Percentiles rank a stretch among this genome's conserved stretches.
Evolutionary conservation across 108 stramenopile genomes (phyloP).

Genomic region (Skeletonema costatum): DNA sequence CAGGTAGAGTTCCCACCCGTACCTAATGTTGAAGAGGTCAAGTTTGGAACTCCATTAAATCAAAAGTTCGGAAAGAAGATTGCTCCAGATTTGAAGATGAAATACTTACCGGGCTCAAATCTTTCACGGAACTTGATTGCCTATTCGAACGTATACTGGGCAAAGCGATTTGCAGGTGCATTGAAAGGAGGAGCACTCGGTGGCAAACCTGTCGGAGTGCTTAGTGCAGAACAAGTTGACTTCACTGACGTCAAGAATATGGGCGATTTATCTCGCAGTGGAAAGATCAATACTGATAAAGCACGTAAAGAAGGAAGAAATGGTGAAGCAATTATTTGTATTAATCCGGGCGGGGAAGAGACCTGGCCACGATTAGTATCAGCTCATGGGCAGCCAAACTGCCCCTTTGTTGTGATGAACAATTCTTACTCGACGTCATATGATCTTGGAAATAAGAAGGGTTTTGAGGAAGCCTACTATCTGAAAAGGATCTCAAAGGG

Average conservation of each 20-base stretch:
- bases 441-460: slow-evolving; percentile 80
- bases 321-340: slow-evolving; percentile 65
- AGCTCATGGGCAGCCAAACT: slow-evolving; percentile 55
- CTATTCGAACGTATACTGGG: slow-evolving; percentile 90
- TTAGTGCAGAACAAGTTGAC: slow-evolving; percentile 78
- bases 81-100: slow-evolving; percentile 73
- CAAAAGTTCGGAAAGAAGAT: slow-evolving; percentile 80
- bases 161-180: slow-evolving; percentile 73
- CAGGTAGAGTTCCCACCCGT: slow-evolving; percentile 84
- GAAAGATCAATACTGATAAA: slow-evolving; percentile 31
- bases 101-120: slow-evolving; percentile 87
- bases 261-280: slow-evolving; percentile 62
- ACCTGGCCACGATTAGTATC: slow-evolving; percentile 69
- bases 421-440: slow-evolving; percentile 86
- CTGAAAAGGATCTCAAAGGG: slow-evolving; percentile 88
- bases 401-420: slow-evolving; percentile 76
- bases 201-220: slow-evolving; percentile 68
- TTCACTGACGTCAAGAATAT: slow-evolving; percentile 55
- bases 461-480: slow-evolving; percentile 82
- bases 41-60: slow-evolving; percentile 86
- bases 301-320: slow-evolving; percentile 51
- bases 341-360: slow-evolving; percentile 89
- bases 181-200: slow-evolving; percentile 56
- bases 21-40: slow-evolving; percentile 84
- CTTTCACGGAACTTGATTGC: slow-evolving; percentile 79